Percentiles rank a stretch among this genome's conserved stretches.
Evolutionary conservation across 2,329 filamentous ascomycete genomes (phyloP).

Genomic region (Phaeosphaeria sp.): DNA sequence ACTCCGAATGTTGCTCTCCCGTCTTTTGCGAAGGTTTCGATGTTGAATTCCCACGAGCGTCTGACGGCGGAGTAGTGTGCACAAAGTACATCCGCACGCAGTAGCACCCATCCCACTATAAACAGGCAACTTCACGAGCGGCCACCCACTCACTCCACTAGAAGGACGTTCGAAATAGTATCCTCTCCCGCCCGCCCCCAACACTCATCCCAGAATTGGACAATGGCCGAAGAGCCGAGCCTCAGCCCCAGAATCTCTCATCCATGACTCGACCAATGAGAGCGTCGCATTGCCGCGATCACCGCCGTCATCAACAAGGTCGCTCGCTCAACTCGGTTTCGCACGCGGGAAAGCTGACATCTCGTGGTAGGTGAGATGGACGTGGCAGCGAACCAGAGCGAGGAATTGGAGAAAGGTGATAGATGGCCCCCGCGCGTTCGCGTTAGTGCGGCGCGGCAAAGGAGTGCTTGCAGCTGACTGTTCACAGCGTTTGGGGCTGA

Average conservation of each 20-base stretch:
- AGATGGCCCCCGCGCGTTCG: background rate
- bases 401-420: background rate
- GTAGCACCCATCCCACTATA: background rate
- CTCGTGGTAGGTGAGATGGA: background rate
- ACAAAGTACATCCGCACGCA: no score
- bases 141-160: background rate
- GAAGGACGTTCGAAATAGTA: constrained; percentile 3
- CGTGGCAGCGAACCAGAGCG: background rate
- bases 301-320: background rate
- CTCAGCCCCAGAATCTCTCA: constrained; percentile 24
- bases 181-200: constrained; percentile 14
- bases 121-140: background rate
- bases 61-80: background rate
- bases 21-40: no score
- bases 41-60: no score
- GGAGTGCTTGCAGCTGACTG: background rate
- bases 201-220: constrained; percentile 17
- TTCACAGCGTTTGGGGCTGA: background rate
- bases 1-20: no score
- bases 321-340: background rate
- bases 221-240: constrained; percentile 24
- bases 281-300: background rate
- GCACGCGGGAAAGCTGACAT: background rate
- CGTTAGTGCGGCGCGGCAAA: background rate
- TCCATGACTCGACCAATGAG: constrained; percentile 13